These are phyloP conservation scores for Micractinium sp. DNA, from an alignment of 139 green algal genomes.

Conservation along the genomic window DNA sequence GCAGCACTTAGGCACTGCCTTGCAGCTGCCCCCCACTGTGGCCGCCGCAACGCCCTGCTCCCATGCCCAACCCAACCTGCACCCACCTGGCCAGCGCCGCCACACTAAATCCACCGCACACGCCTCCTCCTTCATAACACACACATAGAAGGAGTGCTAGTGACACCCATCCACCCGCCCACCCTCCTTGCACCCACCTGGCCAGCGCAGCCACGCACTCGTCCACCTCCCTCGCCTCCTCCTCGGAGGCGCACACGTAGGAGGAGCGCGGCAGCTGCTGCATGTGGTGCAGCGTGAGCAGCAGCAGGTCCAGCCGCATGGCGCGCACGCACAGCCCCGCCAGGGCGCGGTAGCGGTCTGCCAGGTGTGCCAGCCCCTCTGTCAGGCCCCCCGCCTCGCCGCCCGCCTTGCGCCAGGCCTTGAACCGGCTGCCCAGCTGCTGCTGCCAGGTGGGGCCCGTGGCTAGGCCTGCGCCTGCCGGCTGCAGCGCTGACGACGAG, in stretches of 20 bases:
- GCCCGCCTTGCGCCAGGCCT: constrained; percentile 8
- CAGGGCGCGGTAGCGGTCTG: constrained; percentile 67
- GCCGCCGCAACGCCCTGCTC: not conserved
- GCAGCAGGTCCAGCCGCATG: constrained; percentile 71
- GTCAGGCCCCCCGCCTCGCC: constrained; percentile 32
- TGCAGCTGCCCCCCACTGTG: not conserved
- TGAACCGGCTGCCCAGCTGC: constrained; percentile 19
- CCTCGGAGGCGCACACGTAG: constrained; percentile 60
- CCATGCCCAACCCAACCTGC: too few species aligned
- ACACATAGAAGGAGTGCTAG: constrained; percentile 53
- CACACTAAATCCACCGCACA: constrained; percentile 54
- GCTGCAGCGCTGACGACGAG: not conserved
- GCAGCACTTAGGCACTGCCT: too few species aligned
- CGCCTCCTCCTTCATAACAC: constrained; percentile 54
- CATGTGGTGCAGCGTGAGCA: constrained; percentile 62
- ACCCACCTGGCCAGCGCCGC: constrained; percentile 39
- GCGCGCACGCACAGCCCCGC: constrained; percentile 61
- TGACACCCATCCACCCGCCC: too few species aligned
- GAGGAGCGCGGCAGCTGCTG: constrained; percentile 45
- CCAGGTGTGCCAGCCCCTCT: constrained; percentile 50
- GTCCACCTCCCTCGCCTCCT: constrained; percentile 60
- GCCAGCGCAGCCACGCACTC: constrained; percentile 49
- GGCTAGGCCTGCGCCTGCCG: not conserved
- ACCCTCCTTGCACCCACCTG: constrained; percentile 18
- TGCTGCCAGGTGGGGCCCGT: not conserved